A percentile compares a stretch with the other conserved stretches of the same genome.
Evolutionary conservation across 176 grass and related monocot genomes (phyloP).

Genomic region (maize (Zea mays)): DNA sequence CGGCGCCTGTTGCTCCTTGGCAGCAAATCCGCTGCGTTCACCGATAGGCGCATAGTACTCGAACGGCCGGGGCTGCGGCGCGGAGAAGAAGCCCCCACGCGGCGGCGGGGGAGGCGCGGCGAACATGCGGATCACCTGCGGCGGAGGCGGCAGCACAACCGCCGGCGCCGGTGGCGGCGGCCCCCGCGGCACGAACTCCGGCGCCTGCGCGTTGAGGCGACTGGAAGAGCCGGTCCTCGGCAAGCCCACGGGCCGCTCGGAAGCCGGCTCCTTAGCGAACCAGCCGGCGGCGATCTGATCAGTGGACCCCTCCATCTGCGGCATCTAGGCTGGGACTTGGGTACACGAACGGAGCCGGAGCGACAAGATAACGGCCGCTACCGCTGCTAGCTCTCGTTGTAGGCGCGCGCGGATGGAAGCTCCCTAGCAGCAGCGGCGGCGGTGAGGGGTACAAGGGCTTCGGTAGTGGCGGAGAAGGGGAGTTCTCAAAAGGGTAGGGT

Average conservation of each 20-base stretch:
- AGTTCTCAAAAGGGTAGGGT: slow-evolving; percentile 52
- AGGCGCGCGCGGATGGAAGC: neutral
- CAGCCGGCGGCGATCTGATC: slow-evolving; percentile 42
- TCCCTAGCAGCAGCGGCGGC: slow-evolving; percentile 33
- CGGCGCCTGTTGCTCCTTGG: slow-evolving; percentile 46
- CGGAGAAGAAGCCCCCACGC: slow-evolving; percentile 45
- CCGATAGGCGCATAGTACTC: slow-evolving; percentile 52
- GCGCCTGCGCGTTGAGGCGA: slow-evolving; percentile 73
- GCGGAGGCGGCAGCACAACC: slow-evolving; percentile 24
- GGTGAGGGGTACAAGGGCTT: slow-evolving; percentile 27
- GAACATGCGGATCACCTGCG: slow-evolving; percentile 52
- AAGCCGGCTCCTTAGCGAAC: slow-evolving; percentile 13
- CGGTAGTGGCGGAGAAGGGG: slow-evolving; percentile 49
- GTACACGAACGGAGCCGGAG: neutral
- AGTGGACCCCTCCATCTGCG: slow-evolving; percentile 51
- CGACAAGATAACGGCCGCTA: slow-evolving; percentile 1
- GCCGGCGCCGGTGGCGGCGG: neutral
- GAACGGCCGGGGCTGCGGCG: slow-evolving; percentile 47
- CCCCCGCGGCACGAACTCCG: slow-evolving; percentile 72
- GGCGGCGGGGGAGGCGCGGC: slow-evolving; percentile 36
- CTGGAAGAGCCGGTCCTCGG: slow-evolving; percentile 54
- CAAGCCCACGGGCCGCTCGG: slow-evolving; percentile 42
- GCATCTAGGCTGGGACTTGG: slow-evolving; percentile 57
- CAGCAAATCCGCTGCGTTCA: slow-evolving; percentile 30
- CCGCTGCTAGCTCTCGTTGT: slow-evolving; percentile 39